These are phyloP conservation scores for Pseudoscleropodium purum DNA, from an alignment of 225 moss, liverwort and hornwort species.

Conservation along the genomic window DNA sequence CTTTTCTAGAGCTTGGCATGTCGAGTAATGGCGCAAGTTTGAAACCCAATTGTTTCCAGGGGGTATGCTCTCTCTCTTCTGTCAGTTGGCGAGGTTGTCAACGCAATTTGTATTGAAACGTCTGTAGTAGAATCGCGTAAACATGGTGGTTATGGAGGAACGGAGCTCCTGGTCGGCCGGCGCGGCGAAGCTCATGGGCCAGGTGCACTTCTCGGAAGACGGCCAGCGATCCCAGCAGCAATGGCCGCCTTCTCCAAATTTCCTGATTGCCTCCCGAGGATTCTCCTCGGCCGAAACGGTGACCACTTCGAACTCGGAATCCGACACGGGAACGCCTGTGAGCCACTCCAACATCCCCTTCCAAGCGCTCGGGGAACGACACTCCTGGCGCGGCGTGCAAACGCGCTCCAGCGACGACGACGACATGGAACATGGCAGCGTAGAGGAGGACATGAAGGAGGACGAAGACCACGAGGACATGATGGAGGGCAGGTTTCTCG, in stretches of 20 bases:
- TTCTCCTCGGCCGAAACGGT: constrained; percentile 25
- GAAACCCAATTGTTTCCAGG: neutral
- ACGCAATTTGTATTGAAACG: neutral
- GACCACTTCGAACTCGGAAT: constrained; percentile 41
- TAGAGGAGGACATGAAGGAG: constrained; percentile 65
- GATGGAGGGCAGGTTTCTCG: constrained; percentile 25
- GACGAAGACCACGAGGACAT: constrained; percentile 48
- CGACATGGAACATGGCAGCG: constrained; percentile 47
- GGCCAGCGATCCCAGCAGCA: neutral
- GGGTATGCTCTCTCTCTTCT: constrained; percentile 59
- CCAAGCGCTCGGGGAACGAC: constrained; percentile 8
- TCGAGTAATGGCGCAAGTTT: constrained; percentile 8
- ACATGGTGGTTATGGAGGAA: constrained; percentile 30
- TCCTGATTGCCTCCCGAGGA: constrained; percentile 2
- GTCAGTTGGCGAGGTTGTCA: constrained; percentile 28
- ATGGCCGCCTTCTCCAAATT: neutral
- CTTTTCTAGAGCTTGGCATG: neutral
- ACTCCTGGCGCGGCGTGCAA: neutral
- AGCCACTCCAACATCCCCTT: constrained; percentile 26
- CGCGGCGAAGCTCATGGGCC: constrained; percentile 23
- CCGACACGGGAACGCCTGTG: constrained; percentile 32
- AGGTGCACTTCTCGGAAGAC: constrained; percentile 16
- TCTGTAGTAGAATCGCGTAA: neutral
- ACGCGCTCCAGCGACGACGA: constrained; percentile 24
- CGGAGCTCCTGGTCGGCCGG: constrained; percentile 17